Evolutionary conservation across 192 early-diverging fungal species (phyloP).

Genomic region (Coemansia sp.): DNA sequence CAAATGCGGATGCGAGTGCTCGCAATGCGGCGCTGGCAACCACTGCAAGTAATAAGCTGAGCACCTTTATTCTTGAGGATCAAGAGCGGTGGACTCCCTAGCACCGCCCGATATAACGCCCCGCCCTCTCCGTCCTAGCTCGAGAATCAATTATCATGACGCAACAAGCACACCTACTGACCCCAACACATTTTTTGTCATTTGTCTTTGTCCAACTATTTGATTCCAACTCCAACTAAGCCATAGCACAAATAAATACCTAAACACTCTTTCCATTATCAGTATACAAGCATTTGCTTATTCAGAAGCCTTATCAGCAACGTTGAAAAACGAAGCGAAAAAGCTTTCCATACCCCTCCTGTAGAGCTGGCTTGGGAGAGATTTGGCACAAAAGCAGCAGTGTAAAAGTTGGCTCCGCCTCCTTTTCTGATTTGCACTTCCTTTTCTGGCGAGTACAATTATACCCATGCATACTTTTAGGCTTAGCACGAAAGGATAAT

Average conservation of each 20-base stretch:
- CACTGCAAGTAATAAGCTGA: constrained; percentile 5
- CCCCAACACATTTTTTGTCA: background rate
- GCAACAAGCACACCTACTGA: background rate
- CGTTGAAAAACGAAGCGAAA: background rate
- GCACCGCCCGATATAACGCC: background rate
- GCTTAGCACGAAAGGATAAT: constrained; percentile 11
- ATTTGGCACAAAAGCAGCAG: background rate
- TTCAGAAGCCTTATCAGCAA: background rate
- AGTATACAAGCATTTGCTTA: background rate
- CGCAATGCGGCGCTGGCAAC: background rate
- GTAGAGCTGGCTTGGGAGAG: background rate
- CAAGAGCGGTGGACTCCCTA: background rate
- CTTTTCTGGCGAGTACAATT: background rate
- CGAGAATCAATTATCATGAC: background rate
- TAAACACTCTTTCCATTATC: background rate
- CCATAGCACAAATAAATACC: constrained; percentile 6
- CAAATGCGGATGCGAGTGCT: background rate
- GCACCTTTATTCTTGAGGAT: background rate
- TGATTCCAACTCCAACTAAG: background rate
- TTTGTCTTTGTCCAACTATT: background rate
- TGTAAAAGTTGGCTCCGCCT: background rate
- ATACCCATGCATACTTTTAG: background rate
- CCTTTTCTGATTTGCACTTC: background rate
- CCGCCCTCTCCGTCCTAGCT: background rate
- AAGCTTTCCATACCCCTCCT: background rate